A percentile compares a stretch with the other conserved stretches of the same genome.
Conservation (phyloP, 2,329 filamentous ascomycete species). For the Aspergillus transmontanensis region DNA sequence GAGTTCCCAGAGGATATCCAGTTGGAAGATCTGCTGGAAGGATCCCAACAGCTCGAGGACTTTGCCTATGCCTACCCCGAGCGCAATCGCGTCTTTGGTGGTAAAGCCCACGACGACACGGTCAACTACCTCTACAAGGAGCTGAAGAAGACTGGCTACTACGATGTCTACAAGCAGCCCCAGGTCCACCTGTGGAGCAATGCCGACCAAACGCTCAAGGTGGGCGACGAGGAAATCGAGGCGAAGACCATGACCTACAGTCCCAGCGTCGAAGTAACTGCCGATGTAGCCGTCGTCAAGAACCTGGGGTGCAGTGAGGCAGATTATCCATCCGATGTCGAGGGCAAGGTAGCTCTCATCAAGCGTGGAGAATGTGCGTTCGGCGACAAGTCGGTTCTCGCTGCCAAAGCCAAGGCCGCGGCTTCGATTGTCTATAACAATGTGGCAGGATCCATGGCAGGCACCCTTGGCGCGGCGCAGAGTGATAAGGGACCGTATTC, state of each 20-base stretch:
- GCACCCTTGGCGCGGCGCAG: slow-evolving; percentile 66
- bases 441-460: slow-evolving; percentile 62
- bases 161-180: slow-evolving; percentile 53
- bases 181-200: slow-evolving; percentile 64
- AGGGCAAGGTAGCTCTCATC: slow-evolving; percentile 70
- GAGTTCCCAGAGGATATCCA: slow-evolving; percentile 47
- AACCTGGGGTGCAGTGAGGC: slow-evolving; percentile 65
- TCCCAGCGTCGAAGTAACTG: slow-evolving; percentile 46
- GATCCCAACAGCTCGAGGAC: slow-evolving; percentile 58
- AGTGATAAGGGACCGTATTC: slow-evolving; percentile 45
- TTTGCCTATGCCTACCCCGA: slow-evolving; percentile 33
- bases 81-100: slow-evolving; percentile 33
- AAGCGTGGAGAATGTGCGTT: slow-evolving; percentile 72
- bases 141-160: slow-evolving; percentile 47
- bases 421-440: slow-evolving; percentile 78
- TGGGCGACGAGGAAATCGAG: slow-evolving; percentile 55
- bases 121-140: slow-evolving; percentile 64
- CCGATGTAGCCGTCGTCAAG: slow-evolving; percentile 58
- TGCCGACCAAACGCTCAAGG: slow-evolving; percentile 61
- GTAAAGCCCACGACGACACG: slow-evolving; percentile 64
- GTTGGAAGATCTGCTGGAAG: slow-evolving; percentile 57
- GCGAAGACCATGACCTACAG: slow-evolving; percentile 66
- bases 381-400: slow-evolving; percentile 68
- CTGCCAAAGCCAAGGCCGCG: slow-evolving; percentile 69
- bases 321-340: slow-evolving; percentile 63